These are phyloP conservation scores for Ascoidea asiatica DNA, from an alignment of 805 yeast species.

Conservation along the genomic window DNA sequence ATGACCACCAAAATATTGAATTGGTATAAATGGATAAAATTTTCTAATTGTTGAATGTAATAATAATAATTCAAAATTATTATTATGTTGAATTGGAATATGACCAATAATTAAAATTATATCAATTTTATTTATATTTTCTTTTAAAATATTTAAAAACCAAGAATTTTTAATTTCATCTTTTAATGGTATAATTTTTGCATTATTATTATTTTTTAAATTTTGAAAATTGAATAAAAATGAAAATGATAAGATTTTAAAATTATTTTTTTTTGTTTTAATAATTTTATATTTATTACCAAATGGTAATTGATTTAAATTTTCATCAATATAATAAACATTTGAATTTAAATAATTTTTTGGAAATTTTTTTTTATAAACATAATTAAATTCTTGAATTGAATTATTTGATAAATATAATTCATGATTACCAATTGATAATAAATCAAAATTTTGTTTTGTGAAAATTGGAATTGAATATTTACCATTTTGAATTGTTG, in stretches of 20 bases:
- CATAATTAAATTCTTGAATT: slow-evolving; percentile 51
- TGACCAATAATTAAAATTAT: slow-evolving; percentile 66
- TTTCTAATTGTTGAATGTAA: slow-evolving; percentile 34
- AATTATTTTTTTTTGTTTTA: slow-evolving; percentile 37
- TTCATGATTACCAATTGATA: slow-evolving; percentile 89
- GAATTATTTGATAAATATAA: slow-evolving; percentile 58
- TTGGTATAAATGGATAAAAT: slow-evolving; percentile 44
- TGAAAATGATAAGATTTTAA: slow-evolving; percentile 54
- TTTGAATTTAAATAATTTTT: slow-evolving; percentile 60
- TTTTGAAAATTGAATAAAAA: slow-evolving; percentile 61
- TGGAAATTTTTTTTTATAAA: slow-evolving; percentile 34
- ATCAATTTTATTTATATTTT: slow-evolving; percentile 33
- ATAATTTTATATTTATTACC: slow-evolving; percentile 60
- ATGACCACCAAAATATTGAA: slow-evolving; percentile 91
- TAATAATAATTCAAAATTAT: slow-evolving; percentile 20
- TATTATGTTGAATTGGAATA: slow-evolving; percentile 41
- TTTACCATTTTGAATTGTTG: slow-evolving; percentile 59
- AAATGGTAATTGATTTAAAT: slow-evolving; percentile 39
- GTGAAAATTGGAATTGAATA: slow-evolving; percentile 50
- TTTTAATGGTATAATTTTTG: slow-evolving; percentile 49
- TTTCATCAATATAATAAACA: slow-evolving; percentile 38
- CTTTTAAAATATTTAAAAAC: slow-evolving; percentile 35
- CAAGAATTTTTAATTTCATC: slow-evolving; percentile 44
- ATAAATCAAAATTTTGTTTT: slow-evolving; percentile 54
- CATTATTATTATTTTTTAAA: slow-evolving; percentile 36